These are phyloP conservation scores for Arachnomyces sp. DNA, from an alignment of 2,329 filamentous ascomycete species.

Conservation along the genomic window DNA sequence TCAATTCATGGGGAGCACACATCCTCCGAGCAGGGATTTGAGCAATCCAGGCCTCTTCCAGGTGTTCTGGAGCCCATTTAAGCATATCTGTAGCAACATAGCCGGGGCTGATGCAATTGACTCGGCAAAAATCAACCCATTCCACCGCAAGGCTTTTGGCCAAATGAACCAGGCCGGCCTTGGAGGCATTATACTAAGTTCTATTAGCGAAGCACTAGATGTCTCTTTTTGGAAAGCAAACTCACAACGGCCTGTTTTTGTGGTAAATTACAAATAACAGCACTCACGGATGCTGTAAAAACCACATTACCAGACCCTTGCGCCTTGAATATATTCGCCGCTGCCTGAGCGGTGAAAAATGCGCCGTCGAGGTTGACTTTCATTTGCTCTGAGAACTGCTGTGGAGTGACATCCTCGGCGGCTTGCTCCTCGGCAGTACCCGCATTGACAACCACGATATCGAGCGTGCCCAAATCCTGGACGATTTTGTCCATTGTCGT, in stretches of 20 bases:
- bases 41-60: no score
- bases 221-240: no score
- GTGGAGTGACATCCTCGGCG: slow-evolving; percentile 61
- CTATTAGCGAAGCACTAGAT: no score
- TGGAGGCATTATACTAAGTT: slow-evolving; percentile 59
- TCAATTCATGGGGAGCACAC: no score
- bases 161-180: slow-evolving; percentile 60
- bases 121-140: slow-evolving; percentile 62
- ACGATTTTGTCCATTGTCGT: slow-evolving; percentile 53
- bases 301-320: slow-evolving; percentile 57
- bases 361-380: slow-evolving; percentile 77
- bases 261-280: slow-evolving; percentile 49
- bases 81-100: slow-evolving; percentile 65
- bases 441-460: slow-evolving; percentile 62
- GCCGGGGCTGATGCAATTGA: slow-evolving; percentile 61
- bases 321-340: slow-evolving; percentile 70
- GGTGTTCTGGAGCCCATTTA: no score
- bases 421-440: slow-evolving; percentile 64
- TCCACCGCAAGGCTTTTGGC: slow-evolving; percentile 59
- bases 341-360: slow-evolving; percentile 80
- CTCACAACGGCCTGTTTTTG: no score
- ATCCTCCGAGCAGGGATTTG: no score
- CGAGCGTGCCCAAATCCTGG: slow-evolving; percentile 63
- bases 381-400: slow-evolving; percentile 72
- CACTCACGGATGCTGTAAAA: slow-evolving; percentile 58